phyloP scores from a whole-genome alignment of 1,284 basidiomycete genomes.

The Caloboletus inedulis region DNA sequence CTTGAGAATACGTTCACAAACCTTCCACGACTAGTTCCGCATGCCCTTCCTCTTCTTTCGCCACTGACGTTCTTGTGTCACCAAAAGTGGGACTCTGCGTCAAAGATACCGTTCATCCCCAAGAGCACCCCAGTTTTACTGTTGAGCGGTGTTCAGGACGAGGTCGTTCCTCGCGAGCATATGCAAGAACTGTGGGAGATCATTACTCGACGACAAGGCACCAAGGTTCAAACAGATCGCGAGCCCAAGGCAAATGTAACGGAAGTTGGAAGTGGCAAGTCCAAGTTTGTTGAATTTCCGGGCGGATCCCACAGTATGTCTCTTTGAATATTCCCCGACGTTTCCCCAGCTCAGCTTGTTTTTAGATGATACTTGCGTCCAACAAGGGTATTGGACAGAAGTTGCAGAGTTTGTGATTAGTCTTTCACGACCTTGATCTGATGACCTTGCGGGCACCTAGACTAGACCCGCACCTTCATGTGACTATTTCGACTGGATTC shows the following conservation, averaged over 20 bases:
- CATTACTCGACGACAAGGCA: conserved; percentile 46
- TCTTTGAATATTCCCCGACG: background rate
- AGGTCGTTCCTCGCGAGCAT: conserved; percentile 82
- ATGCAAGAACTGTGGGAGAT: conserved; percentile 78
- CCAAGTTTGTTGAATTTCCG: conserved; percentile 60
- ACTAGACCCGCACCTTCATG: background rate
- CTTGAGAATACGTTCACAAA: conserved; percentile 93
- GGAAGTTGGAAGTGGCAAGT: conserved; percentile 45
- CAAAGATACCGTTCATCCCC: conserved; percentile 69
- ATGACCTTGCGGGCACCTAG: background rate
- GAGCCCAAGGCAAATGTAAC: conserved; percentile 33
- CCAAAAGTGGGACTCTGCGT: conserved; percentile 86
- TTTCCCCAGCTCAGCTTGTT: background rate
- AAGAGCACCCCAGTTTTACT: conserved; percentile 78
- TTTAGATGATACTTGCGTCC: conserved; percentile 67
- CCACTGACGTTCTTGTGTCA: conserved; percentile 82
- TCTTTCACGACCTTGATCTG: conserved; percentile 17
- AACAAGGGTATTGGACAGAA: conserved; percentile 63
- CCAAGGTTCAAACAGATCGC: conserved; percentile 17
- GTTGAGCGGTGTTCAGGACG: conserved; percentile 77
- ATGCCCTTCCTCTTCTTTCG: conserved; percentile 74
- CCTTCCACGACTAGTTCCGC: conserved; percentile 76
- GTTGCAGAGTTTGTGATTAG: conserved; percentile 55
- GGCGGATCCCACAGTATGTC: conserved; percentile 69
- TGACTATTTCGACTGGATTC: background rate